Evolutionary conservation across 345 rosid species (phyloP).

Genomic region (Acer yangbiense): DNA sequence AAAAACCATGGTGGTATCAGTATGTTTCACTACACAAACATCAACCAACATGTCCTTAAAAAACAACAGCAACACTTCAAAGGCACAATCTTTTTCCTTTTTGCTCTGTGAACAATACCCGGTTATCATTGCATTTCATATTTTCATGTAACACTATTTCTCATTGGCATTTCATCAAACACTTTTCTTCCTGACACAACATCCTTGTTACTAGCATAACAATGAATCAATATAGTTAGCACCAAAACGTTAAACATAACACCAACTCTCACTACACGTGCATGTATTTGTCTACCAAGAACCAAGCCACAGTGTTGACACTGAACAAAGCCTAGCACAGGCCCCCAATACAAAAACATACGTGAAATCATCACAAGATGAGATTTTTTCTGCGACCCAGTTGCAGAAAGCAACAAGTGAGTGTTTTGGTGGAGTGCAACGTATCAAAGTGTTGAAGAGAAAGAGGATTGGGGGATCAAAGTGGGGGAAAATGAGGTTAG

Average conservation of each 20-base stretch:
- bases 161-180: constrained; percentile 67
- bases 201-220: constrained; percentile 47
- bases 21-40: constrained; percentile 44
- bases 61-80: constrained; percentile 46
- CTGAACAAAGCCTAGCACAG: constrained; percentile 50
- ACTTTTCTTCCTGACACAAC: constrained; percentile 41
- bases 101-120: constrained; percentile 55
- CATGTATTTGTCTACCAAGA: constrained; percentile 57
- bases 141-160: constrained; percentile 61
- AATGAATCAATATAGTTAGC: constrained; percentile 56
- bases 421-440: constrained; percentile 52
- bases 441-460: constrained; percentile 65
- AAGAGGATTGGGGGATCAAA: constrained; percentile 40
- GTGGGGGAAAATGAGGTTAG: constrained; percentile 34
- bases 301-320: constrained; percentile 38
- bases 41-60: constrained; percentile 42
- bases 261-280: constrained; percentile 39
- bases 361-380: constrained; percentile 46
- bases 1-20: constrained; percentile 60
- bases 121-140: constrained; percentile 67
- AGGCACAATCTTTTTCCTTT: constrained; percentile 39
- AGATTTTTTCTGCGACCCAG: constrained; percentile 38
- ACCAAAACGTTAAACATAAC: constrained; percentile 37
- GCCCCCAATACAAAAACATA: constrained; percentile 58
- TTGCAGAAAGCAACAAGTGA: constrained; percentile 46